Conservation (phyloP, 1,284 basidiomycete species). For the Ustilago bromivora region DNA sequence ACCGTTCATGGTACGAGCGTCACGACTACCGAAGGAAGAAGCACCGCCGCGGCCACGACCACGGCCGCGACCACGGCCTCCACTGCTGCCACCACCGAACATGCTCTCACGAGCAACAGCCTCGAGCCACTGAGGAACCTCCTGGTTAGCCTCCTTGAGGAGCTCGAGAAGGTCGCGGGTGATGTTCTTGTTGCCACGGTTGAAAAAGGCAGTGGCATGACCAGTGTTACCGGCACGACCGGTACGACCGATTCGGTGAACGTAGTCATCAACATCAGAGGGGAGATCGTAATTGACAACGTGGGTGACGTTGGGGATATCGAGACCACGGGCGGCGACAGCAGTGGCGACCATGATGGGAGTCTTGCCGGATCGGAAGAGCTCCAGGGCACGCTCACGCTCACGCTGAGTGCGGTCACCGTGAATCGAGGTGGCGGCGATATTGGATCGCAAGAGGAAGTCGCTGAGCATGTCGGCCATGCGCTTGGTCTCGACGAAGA, state of each 20-base stretch:
- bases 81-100: slow-evolving; percentile 75
- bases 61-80: slow-evolving; percentile 75
- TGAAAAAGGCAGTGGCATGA: slow-evolving; percentile 77
- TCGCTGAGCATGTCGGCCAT: slow-evolving; percentile 99
- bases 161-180: slow-evolving; percentile 91
- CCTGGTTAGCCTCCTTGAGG: slow-evolving; percentile 95
- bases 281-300: slow-evolving; percentile 99
- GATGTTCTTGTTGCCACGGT: slow-evolving; percentile 76
- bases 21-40: slow-evolving; percentile 63
- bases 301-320: slow-evolving; percentile 99
- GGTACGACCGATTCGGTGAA: slow-evolving; percentile 81
- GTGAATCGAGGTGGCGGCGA: slow-evolving; percentile 94
- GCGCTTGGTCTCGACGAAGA: slow-evolving; percentile 99
- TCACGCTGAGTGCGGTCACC: slow-evolving; percentile 98
- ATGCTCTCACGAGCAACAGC: slow-evolving; percentile 84
- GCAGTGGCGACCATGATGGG: slow-evolving; percentile 98
- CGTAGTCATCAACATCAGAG: slow-evolving; percentile 87
- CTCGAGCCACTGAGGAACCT: slow-evolving; percentile 92
- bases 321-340: slow-evolving; percentile 97
- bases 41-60: slow-evolving; percentile 74
- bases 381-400: slow-evolving; percentile 93
- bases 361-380: slow-evolving; percentile 93
- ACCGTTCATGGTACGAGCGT: slow-evolving; percentile 67
- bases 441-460: slow-evolving; percentile 86
- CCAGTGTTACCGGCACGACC: slow-evolving; percentile 99